A percentile compares a stretch with the other conserved stretches of the same genome.
These are phyloP conservation scores for Thozetella sp. DNA, from an alignment of 495 filamentous ascomycete genomes.

Conservation along the genomic window DNA sequence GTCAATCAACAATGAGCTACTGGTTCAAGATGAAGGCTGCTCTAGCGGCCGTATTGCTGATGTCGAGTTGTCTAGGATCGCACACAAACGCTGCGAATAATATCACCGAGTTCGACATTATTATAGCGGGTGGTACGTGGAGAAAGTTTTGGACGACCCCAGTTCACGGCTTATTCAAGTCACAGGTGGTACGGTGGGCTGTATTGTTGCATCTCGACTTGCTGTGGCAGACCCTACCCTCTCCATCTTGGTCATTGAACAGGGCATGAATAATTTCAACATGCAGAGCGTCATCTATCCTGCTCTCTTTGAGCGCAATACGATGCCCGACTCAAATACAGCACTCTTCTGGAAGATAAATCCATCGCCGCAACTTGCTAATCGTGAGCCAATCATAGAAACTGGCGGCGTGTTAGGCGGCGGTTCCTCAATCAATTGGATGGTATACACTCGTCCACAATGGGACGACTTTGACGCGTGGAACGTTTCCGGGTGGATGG, in stretches of 20 bases:
- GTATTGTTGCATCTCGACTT: conserved; percentile 32
- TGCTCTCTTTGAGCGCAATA: conserved; percentile 18
- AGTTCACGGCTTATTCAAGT: not conserved
- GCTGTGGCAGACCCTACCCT: conserved; percentile 25
- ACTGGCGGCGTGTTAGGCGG: conserved; percentile 49
- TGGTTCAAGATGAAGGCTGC: not conserved
- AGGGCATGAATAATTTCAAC: conserved; percentile 21
- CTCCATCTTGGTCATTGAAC: conserved; percentile 37
- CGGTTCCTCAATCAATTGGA: conserved; percentile 52
- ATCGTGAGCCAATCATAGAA: conserved; percentile 38
- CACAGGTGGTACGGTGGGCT: conserved; percentile 30
- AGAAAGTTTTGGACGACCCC: not conserved
- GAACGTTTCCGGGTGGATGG: not conserved
- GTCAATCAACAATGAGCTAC: not conserved
- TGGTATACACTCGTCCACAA: conserved; percentile 26
- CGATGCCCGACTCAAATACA: conserved; percentile 7
- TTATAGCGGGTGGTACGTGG: not conserved
- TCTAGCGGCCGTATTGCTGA: not conserved
- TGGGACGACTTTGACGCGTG: not conserved
- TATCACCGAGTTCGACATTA: not conserved
- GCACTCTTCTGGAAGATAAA: conserved; percentile 6
- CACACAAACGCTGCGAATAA: not conserved
- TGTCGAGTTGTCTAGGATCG: not conserved
- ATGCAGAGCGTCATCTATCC: conserved; percentile 23
- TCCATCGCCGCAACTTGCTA: conserved; percentile 29